Evolutionary conservation across 495 filamentous ascomycete genomes (phyloP).

Genomic region (Penicillium maclennaniae): DNA sequence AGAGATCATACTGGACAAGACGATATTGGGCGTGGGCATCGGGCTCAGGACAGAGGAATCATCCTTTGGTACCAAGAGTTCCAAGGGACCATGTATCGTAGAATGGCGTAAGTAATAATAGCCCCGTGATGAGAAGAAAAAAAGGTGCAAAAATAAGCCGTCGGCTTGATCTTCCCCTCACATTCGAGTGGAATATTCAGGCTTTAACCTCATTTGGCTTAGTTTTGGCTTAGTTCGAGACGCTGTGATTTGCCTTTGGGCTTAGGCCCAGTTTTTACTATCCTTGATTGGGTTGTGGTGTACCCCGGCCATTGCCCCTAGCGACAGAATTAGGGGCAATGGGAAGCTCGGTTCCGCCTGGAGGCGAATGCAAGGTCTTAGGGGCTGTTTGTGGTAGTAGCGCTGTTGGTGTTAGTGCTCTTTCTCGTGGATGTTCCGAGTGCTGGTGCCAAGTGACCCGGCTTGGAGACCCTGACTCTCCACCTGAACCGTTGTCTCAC

Average conservation of each 20-base stretch:
- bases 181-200: background rate
- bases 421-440: too few species aligned
- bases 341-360: background rate
- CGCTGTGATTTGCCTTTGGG: background rate
- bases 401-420: background rate
- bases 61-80: background rate
- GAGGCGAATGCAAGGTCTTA: background rate
- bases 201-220: background rate
- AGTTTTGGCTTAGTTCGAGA: background rate
- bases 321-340: slow-evolving; percentile 7
- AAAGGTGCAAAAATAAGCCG: slow-evolving; percentile 3
- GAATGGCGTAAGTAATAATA: background rate
- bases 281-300: background rate
- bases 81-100: background rate
- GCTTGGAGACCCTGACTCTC: background rate
- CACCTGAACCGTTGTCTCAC: background rate
- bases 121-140: slow-evolving; percentile 10
- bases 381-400: background rate
- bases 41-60: background rate
- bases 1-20: background rate
- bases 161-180: slow-evolving; percentile 13
- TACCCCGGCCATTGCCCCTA: slow-evolving; percentile 15
- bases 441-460: background rate
- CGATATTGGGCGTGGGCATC: background rate
- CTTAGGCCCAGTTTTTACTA: background rate